Conservation (phyloP, 2,329 filamentous ascomycete species). For the Colletotrichum kahawae region DNA sequence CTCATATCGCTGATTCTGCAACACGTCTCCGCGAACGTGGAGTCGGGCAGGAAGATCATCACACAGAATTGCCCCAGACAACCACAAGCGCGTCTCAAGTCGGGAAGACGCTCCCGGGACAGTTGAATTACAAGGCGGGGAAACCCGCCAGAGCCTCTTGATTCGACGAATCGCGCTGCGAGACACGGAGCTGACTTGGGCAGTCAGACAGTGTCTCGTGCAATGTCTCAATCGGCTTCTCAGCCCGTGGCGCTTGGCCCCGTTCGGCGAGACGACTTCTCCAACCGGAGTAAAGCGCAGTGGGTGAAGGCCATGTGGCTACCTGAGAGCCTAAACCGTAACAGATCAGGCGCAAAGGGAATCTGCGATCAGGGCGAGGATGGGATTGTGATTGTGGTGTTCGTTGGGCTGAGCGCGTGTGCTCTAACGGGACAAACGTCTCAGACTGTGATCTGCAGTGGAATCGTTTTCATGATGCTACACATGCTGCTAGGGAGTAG, state of each 20-base stretch:
- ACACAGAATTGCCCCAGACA: background rate
- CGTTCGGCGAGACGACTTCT: background rate
- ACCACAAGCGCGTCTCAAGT: background rate
- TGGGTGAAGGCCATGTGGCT: background rate
- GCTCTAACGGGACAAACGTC: background rate
- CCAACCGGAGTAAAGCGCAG: background rate
- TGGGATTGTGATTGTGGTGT: background rate
- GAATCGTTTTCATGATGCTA: background rate
- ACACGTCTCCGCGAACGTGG: background rate
- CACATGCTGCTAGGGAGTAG: background rate
- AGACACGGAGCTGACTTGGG: background rate
- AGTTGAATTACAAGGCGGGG: background rate
- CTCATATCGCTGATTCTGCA: background rate
- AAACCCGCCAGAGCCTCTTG: background rate
- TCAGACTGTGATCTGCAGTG: background rate
- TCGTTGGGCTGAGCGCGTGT: background rate
- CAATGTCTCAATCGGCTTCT: background rate
- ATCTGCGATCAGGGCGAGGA: background rate
- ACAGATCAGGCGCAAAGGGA: background rate
- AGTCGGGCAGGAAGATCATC: background rate
- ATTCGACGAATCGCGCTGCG: background rate
- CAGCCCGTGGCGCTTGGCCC: background rate
- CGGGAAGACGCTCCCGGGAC: background rate
- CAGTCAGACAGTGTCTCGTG: background rate
- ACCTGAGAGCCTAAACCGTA: background rate